A percentile compares a stretch with the other conserved stretches of the same genome.
These are phyloP conservation scores for Colletotrichum lindemuthianum DNA, from an alignment of 2,329 filamentous ascomycete genomes.

Conservation along the genomic window DNA sequence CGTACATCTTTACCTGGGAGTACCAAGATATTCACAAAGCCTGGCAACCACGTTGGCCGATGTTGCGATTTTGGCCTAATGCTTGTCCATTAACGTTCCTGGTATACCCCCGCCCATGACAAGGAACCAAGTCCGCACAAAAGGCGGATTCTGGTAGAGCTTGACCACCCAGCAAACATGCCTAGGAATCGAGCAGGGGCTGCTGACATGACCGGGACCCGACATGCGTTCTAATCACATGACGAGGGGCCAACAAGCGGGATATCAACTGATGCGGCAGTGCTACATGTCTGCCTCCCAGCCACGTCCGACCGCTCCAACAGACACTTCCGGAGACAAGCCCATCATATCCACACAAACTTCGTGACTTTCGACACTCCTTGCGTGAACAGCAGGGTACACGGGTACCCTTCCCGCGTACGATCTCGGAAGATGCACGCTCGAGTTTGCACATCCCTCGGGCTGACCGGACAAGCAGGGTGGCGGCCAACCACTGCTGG, in stretches of 20 bases:
- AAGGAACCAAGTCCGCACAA: not conserved
- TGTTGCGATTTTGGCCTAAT: not conserved
- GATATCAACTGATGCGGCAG: not conserved
- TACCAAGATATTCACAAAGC: not conserved
- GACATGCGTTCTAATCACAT: conserved; percentile 28
- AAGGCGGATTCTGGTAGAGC: not conserved
- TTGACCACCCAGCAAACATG: not conserved
- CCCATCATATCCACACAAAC: too few species aligned
- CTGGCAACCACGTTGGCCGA: not conserved
- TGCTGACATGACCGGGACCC: not conserved
- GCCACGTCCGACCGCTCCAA: not conserved
- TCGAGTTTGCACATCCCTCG: too few species aligned
- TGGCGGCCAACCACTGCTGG: not conserved
- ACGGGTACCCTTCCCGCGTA: too few species aligned
- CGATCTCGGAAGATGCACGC: too few species aligned
- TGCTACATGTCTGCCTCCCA: not conserved
- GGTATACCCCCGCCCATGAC: conserved; percentile 11
- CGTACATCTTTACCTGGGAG: not conserved
- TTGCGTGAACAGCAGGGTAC: too few species aligned
- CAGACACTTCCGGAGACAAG: too few species aligned
- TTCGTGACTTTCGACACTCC: too few species aligned
- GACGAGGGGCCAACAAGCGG: conserved; percentile 9
- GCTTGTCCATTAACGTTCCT: conserved; percentile 1
- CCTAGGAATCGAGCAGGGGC: not conserved
- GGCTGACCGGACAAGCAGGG: not conserved